These are phyloP conservation scores for Aquanectria penicillioides DNA, from an alignment of 2,329 filamentous ascomycete species.

Conservation along the genomic window DNA sequence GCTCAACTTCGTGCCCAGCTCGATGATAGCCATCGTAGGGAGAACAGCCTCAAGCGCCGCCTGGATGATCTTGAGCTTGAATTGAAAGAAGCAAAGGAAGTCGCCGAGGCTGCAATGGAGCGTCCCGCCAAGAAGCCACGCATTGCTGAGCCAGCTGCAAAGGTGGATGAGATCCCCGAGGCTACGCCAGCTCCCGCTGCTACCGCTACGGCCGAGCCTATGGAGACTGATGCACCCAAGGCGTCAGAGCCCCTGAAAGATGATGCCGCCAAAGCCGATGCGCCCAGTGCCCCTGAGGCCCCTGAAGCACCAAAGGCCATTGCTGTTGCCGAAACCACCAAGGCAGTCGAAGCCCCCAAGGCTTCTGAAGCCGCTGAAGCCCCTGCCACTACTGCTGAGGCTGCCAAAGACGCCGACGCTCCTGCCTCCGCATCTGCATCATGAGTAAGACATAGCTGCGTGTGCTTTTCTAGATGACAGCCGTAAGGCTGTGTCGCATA, in stretches of 20 bases:
- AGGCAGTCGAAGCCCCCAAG: not conserved
- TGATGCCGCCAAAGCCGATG: slow-evolving; percentile 16
- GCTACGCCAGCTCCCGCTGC: not conserved
- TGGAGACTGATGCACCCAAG: slow-evolving; percentile 9
- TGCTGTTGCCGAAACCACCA: not conserved
- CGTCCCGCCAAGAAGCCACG: slow-evolving; percentile 44
- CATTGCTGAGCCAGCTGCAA: slow-evolving; percentile 27
- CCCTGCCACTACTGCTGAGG: slow-evolving; percentile 16
- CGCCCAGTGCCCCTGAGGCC: slow-evolving; percentile 9
- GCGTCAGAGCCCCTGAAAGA: slow-evolving; percentile 11
- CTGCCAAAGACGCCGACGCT: not conserved
- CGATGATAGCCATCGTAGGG: slow-evolving; percentile 80
- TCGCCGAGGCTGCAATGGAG: slow-evolving; percentile 30
- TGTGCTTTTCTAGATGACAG: not conserved
- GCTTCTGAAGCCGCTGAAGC: slow-evolving; percentile 15
- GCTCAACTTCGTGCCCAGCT: slow-evolving; percentile 68
- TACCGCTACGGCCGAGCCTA: not conserved
- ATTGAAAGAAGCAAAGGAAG: slow-evolving; percentile 48
- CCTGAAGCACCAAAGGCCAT: slow-evolving; percentile 7
- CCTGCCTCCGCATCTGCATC: slow-evolving; percentile 21
- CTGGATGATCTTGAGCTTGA: slow-evolving; percentile 81
- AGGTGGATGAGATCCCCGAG: slow-evolving; percentile 28
- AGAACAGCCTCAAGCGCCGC: slow-evolving; percentile 83
- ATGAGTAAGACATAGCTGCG: slow-evolving; percentile 27
- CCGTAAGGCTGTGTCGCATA: not conserved